Conservation (phyloP, 192 early-diverging fungal species). For the Diversispora eburnea region DNA sequence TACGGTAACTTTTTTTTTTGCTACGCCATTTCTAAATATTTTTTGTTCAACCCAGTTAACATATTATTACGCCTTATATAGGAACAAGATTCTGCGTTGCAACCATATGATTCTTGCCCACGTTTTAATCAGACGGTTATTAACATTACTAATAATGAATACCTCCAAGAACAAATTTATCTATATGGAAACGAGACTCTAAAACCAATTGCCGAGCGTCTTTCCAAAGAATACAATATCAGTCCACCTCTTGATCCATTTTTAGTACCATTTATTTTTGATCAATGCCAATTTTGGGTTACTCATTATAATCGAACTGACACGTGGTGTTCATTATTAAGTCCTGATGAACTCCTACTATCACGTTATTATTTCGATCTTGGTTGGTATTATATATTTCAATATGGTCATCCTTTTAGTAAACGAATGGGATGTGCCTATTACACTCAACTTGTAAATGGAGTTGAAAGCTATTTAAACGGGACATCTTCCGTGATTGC, state of each 20-base stretch:
- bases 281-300: background rate
- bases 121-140: too few species aligned
- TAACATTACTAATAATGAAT: too few species aligned
- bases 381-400: background rate
- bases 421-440: background rate
- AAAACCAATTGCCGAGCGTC: too few species aligned
- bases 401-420: background rate
- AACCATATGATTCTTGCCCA: too few species aligned
- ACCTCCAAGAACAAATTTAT: too few species aligned
- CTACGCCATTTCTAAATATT: too few species aligned
- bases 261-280: background rate
- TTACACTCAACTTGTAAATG: background rate
- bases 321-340: slow-evolving; percentile 18
- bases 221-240: too few species aligned
- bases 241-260: background rate
- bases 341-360: background rate
- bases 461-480: background rate
- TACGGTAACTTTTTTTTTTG: too few species aligned
- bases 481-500: background rate
- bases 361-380: background rate
- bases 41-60: too few species aligned
- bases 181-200: too few species aligned
- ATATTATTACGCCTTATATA: too few species aligned
- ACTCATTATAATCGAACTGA: background rate
- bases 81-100: too few species aligned